These are phyloP conservation scores for Punica granatum DNA, from an alignment of 345 rosid species.

Conservation along the genomic window DNA sequence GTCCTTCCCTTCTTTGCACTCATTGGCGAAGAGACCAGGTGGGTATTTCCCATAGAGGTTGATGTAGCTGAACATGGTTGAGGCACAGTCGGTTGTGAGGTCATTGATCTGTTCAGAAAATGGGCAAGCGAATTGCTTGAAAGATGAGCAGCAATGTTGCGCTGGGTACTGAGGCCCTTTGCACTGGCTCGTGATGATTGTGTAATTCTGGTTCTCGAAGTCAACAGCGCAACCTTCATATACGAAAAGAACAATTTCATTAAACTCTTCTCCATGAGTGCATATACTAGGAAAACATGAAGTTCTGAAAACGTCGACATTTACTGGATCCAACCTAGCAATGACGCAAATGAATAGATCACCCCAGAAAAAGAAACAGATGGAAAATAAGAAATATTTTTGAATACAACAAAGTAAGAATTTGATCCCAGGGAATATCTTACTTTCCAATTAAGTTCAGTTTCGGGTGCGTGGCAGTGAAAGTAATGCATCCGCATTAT, in stretches of 20 bases:
- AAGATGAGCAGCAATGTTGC: slow-evolving; percentile 40
- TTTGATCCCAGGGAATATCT: neutral
- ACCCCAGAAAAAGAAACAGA: neutral
- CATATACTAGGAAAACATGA: neutral
- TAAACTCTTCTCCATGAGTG: neutral
- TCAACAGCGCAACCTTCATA: slow-evolving; percentile 45
- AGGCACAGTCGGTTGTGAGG: slow-evolving; percentile 40
- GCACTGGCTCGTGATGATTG: slow-evolving; percentile 53
- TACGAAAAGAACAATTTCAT: neutral
- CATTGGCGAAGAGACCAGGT: slow-evolving; percentile 68
- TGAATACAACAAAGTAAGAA: neutral
- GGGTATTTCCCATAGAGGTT: slow-evolving; percentile 72
- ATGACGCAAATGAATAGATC: neutral
- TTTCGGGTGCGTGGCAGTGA: neutral
- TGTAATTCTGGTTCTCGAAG: slow-evolving; percentile 56
- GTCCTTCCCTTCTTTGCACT: slow-evolving; percentile 45
- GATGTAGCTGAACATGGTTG: slow-evolving; percentile 83
- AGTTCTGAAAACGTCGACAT: neutral
- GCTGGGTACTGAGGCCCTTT: slow-evolving; percentile 68
- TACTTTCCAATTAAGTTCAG: too few relatives aligned
- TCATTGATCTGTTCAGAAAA: slow-evolving; percentile 42
- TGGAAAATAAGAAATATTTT: neutral
- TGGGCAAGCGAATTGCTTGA: slow-evolving; percentile 63
- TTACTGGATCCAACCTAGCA: too few relatives aligned
- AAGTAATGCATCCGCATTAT: neutral